Conservation (phyloP, 2,329 filamentous ascomycete species). For the Colletotrichum eremochloae region DNA sequence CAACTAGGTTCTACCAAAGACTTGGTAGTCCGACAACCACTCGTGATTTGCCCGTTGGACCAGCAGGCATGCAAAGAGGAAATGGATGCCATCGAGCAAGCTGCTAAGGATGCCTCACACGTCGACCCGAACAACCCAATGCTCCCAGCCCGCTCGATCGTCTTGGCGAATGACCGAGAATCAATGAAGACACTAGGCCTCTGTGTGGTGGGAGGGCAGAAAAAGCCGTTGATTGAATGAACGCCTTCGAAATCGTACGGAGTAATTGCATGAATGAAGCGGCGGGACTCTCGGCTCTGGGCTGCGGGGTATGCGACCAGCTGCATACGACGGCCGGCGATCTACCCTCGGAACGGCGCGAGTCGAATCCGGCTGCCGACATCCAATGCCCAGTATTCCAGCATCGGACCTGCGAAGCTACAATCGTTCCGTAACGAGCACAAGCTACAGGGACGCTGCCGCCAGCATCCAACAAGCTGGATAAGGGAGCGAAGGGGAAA, state of each 20-base stretch:
- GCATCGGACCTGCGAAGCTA: background rate
- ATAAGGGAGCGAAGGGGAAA: background rate
- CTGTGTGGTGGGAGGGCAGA: constrained; percentile 73
- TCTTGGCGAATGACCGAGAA: constrained; percentile 81
- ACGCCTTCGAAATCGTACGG: background rate
- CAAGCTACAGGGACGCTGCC: background rate
- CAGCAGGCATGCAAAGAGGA: constrained; percentile 97
- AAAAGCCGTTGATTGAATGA: constrained; percentile 75
- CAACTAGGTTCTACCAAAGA: constrained; percentile 89
- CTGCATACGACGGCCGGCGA: constrained; percentile 1
- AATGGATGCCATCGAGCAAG: constrained; percentile 98
- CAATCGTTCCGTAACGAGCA: background rate
- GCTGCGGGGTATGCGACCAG: constrained; percentile 33
- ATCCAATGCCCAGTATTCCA: constrained; percentile 5
- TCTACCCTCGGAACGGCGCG: constrained; percentile 15
- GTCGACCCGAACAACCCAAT: constrained; percentile 92
- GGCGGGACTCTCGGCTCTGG: constrained; percentile 8
- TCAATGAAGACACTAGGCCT: constrained; percentile 72
- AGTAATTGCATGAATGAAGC: constrained; percentile 16
- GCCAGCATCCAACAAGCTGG: background rate
- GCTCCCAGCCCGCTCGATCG: constrained; percentile 87
- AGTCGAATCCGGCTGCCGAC: constrained; percentile 10
- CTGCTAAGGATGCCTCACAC: constrained; percentile 90
- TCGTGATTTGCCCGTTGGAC: constrained; percentile 95
- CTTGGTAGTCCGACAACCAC: constrained; percentile 89